A percentile compares a stretch with the other conserved stretches of the same genome.
Evolutionary conservation across 169 alveolate genomes (phyloP).

Genomic region (Cryptosporidium xiaoi): DNA sequence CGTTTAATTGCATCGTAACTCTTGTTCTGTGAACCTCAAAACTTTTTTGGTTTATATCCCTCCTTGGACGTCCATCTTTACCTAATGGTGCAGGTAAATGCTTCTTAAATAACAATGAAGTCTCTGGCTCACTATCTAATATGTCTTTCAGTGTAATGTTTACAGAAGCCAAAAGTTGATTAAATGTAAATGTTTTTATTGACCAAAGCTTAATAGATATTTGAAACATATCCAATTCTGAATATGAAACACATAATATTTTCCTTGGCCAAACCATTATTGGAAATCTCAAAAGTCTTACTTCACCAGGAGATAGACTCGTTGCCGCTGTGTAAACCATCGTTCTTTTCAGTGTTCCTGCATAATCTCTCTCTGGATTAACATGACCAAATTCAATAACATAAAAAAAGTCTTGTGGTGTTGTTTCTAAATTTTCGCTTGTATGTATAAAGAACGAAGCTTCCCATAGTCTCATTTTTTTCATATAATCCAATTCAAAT

Average conservation of each 20-base stretch:
- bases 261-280: slow-evolving; percentile 81
- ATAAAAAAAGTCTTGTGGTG: slow-evolving; percentile 58
- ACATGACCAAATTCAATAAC: slow-evolving; percentile 73
- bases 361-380: slow-evolving; percentile 61
- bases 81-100: slow-evolving; percentile 77
- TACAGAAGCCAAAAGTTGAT: slow-evolving; percentile 82
- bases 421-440: slow-evolving; percentile 51
- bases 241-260: slow-evolving; percentile 82
- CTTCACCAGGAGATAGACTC: slow-evolving; percentile 39
- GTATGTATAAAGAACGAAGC: slow-evolving; percentile 64
- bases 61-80: slow-evolving; percentile 65
- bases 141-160: slow-evolving; percentile 82
- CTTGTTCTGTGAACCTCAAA: slow-evolving; percentile 79
- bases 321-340: slow-evolving; percentile 72
- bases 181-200: slow-evolving; percentile 81
- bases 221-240: slow-evolving; percentile 83
- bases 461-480: slow-evolving; percentile 66
- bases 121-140: slow-evolving; percentile 82
- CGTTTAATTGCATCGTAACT: slow-evolving; percentile 77
- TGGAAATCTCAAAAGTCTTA: slow-evolving; percentile 30
- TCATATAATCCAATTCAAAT: slow-evolving; percentile 39
- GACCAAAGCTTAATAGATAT: slow-evolving; percentile 85
- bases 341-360: slow-evolving; percentile 51
- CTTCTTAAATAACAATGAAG: slow-evolving; percentile 79
- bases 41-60: slow-evolving; percentile 75